phyloP scores from a whole-genome alignment of 805 yeast genomes.

The Nakazawaea peltata region DNA sequence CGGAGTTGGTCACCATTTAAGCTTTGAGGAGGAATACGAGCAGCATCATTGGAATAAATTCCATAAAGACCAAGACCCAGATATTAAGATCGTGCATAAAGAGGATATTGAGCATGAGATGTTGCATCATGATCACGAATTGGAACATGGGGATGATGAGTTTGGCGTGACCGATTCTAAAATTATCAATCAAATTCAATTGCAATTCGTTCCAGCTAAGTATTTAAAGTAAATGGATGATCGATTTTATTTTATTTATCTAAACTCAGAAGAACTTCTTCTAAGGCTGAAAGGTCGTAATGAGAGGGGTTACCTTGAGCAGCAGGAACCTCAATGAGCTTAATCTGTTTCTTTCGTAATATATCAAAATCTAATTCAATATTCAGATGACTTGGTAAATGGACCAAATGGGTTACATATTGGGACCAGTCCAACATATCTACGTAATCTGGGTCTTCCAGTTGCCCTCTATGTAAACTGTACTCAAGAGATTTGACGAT shows the following conservation, averaged over 20 bases:
- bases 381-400: slow-evolving; percentile 37
- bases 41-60: slow-evolving; percentile 89
- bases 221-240: slow-evolving; percentile 10
- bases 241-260: not conserved
- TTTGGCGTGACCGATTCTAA: slow-evolving; percentile 25
- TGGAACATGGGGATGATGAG: slow-evolving; percentile 42
- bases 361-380: slow-evolving; percentile 38
- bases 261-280: no score
- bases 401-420: slow-evolving; percentile 58
- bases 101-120: slow-evolving; percentile 88
- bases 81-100: slow-evolving; percentile 68
- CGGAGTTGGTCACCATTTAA: slow-evolving; percentile 93
- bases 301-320: not conserved
- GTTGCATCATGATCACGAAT: slow-evolving; percentile 79
- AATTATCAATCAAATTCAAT: slow-evolving; percentile 26
- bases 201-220: slow-evolving; percentile 29
- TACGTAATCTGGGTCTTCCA: slow-evolving; percentile 3
- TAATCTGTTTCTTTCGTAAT: slow-evolving; percentile 35
- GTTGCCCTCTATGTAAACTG: slow-evolving; percentile 26
- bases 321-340: slow-evolving; percentile 1
- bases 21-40: slow-evolving; percentile 89
- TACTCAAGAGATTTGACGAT: slow-evolving; percentile 50
- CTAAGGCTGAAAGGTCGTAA: not conserved
- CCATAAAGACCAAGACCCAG: slow-evolving; percentile 75
- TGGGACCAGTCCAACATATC: slow-evolving; percentile 27